phyloP scores from a whole-genome alignment of 2,329 filamentous ascomycete genomes.

The Ophiocordyceps australis region DNA sequence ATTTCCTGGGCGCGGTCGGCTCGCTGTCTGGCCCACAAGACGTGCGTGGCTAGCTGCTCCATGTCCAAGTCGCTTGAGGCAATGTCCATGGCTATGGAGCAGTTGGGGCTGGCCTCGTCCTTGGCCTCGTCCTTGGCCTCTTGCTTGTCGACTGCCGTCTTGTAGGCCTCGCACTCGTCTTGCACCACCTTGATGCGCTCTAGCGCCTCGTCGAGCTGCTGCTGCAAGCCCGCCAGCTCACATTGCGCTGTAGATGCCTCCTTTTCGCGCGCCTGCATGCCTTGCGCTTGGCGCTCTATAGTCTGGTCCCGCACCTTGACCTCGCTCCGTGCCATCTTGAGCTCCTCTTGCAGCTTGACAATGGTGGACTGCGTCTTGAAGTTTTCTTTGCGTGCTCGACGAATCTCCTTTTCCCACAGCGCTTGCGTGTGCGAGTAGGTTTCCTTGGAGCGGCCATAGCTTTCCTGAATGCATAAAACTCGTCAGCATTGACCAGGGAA shows the following conservation, averaged over 20 bases:
- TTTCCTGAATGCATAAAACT: constrained; percentile 31
- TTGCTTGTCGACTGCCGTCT: constrained; percentile 53
- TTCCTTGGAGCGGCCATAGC: constrained; percentile 51
- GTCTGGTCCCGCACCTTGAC: constrained; percentile 37
- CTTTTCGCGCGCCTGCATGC: constrained; percentile 42
- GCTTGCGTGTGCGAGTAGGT: constrained; percentile 47
- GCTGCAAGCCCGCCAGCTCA: constrained; percentile 43
- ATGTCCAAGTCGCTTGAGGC: constrained; percentile 38
- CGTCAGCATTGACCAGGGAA: not conserved
- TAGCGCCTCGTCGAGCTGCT: constrained; percentile 46
- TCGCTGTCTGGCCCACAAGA: constrained; percentile 41
- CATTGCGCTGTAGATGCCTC: constrained; percentile 52
- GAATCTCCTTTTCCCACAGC: constrained; percentile 58
- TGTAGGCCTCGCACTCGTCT: constrained; percentile 58
- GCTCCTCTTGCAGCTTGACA: constrained; percentile 56
- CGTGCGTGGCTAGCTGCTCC: constrained; percentile 32
- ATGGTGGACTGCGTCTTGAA: constrained; percentile 56
- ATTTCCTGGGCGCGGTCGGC: constrained; percentile 54
- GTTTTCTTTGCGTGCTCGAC: constrained; percentile 50
- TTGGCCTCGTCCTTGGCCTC: constrained; percentile 39
- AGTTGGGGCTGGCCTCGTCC: constrained; percentile 44
- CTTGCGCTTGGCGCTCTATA: constrained; percentile 44
- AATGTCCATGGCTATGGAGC: constrained; percentile 26
- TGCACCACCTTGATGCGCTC: constrained; percentile 48
- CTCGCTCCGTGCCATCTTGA: constrained; percentile 40